These are phyloP conservation scores for Fragilaria crotonensis DNA, from an alignment of 108 stramenopile species.

Conservation along the genomic window DNA sequence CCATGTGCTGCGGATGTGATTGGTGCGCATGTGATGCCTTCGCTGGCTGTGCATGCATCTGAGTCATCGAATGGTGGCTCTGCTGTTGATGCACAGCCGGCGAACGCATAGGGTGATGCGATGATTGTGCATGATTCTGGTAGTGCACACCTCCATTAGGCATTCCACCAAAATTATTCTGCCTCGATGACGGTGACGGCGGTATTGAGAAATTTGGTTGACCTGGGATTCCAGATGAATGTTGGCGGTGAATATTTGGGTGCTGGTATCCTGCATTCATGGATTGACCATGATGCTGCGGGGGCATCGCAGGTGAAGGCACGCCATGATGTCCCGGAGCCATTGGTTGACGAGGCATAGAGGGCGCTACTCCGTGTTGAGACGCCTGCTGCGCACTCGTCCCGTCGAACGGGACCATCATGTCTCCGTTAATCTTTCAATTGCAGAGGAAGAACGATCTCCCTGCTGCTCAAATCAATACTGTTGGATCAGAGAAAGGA, in stretches of 20 bases:
- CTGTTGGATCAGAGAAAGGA: too few species aligned
- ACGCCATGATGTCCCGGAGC: constrained; percentile 41
- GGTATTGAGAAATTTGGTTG: constrained; percentile 5
- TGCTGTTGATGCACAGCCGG: constrained; percentile 23
- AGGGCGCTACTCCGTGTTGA: constrained; percentile 16
- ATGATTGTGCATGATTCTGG: constrained; percentile 2
- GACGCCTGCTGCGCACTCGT: constrained; percentile 38
- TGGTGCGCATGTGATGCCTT: constrained; percentile 11
- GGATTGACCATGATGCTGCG: not conserved
- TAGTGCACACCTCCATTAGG: not conserved
- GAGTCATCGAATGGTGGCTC: constrained; percentile 5
- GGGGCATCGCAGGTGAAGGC: constrained; percentile 18
- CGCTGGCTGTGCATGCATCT: constrained; percentile 6
- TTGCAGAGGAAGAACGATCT: not conserved
- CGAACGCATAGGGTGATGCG: constrained; percentile 33
- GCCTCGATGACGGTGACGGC: constrained; percentile 7
- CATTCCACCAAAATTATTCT: not conserved
- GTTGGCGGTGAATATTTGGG: not conserved
- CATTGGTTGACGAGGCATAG: constrained; percentile 41
- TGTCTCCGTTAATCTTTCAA: constrained; percentile 5
- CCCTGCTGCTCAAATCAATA: not conserved
- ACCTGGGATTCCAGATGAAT: not conserved
- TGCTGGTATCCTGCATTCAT: constrained; percentile 11
- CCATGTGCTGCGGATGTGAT: constrained; percentile 20
- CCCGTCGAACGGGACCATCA: constrained; percentile 58